These are phyloP conservation scores for Acacia confusa DNA, from an alignment of 306 rosid species.

Conservation along the genomic window DNA sequence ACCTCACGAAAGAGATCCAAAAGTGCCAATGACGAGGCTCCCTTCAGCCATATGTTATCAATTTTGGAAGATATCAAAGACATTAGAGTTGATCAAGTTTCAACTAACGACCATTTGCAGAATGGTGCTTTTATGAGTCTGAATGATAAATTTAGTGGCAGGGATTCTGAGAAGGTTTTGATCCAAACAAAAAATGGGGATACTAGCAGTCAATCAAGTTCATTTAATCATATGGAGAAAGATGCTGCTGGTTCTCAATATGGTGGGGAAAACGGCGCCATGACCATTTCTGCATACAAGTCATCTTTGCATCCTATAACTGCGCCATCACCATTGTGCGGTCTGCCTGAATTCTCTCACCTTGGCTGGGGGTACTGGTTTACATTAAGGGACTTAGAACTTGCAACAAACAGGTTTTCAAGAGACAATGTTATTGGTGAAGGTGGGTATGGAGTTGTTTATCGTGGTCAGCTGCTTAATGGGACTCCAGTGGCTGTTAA, in stretches of 20 bases:
- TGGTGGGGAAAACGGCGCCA: conserved; percentile 55
- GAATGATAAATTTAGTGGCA: conserved; percentile 51
- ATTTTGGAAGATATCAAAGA: conserved; percentile 79
- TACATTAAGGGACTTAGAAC: conserved; percentile 81
- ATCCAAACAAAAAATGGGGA: conserved; percentile 58
- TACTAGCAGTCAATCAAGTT: conserved; percentile 64
- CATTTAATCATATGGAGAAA: conserved; percentile 54
- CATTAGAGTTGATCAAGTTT: conserved; percentile 69
- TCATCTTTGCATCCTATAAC: conserved; percentile 53
- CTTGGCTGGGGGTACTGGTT: conserved; percentile 96
- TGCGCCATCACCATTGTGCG: conserved; percentile 66
- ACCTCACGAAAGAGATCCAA: conserved; percentile 63
- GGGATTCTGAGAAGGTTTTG: conserved; percentile 62
- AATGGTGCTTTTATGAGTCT: conserved; percentile 43
- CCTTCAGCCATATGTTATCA: conserved; percentile 50
- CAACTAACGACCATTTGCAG: conserved; percentile 46
- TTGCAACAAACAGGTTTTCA: conserved; percentile 74
- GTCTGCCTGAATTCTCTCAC: conserved; percentile 72
- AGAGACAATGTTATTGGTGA: conserved; percentile 71
- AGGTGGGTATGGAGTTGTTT: conserved; percentile 87
- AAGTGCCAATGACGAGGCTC: conserved; percentile 52
- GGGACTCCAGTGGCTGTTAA: conserved; percentile 75
- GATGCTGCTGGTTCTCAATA: conserved; percentile 58
- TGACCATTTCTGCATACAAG: conserved; percentile 37
- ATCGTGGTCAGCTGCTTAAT: conserved; percentile 68